Percentiles rank a stretch among this genome's conserved stretches.
Evolutionary conservation across 2,329 filamentous ascomycete species (phyloP).

Genomic region (Penicillium olsonii): DNA sequence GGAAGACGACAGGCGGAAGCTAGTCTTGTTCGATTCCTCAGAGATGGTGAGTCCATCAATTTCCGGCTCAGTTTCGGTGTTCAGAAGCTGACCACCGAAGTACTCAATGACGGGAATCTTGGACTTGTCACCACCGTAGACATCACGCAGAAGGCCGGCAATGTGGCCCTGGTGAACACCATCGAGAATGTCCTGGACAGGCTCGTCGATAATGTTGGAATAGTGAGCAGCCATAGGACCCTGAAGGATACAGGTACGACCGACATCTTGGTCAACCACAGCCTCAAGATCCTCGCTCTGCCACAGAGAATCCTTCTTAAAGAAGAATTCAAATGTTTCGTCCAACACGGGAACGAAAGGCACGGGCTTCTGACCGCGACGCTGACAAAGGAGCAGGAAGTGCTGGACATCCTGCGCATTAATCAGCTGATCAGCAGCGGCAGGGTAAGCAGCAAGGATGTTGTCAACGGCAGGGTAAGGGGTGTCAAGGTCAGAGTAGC

Average conservation of each 20-base stretch:
- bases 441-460: constrained; percentile 80
- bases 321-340: constrained; percentile 97
- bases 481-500: constrained; percentile 80
- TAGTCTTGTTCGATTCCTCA: constrained; percentile 76
- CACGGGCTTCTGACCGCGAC: constrained; percentile 90
- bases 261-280: constrained; percentile 93
- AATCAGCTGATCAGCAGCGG: constrained; percentile 87
- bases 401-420: constrained; percentile 98
- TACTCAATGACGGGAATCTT: constrained; percentile 87
- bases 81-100: constrained; percentile 82
- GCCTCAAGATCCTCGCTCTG: constrained; percentile 97
- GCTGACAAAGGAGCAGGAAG: constrained; percentile 89
- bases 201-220: constrained; percentile 86
- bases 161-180: constrained; percentile 89
- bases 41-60: constrained; percentile 84
- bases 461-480: constrained; percentile 77
- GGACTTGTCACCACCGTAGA: constrained; percentile 73
- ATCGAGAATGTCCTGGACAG: constrained; percentile 91
- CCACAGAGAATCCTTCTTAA: constrained; percentile 99
- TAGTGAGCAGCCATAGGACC: constrained; percentile 91
- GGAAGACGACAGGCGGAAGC: constrained; percentile 78
- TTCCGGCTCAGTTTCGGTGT: constrained; percentile 70
- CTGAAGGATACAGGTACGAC: constrained; percentile 92
- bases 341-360: constrained; percentile 95
- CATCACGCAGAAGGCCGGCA: constrained; percentile 71